Conservation (phyloP, 148 eudicot genomes). For the Suaeda aralocaspica region DNA sequence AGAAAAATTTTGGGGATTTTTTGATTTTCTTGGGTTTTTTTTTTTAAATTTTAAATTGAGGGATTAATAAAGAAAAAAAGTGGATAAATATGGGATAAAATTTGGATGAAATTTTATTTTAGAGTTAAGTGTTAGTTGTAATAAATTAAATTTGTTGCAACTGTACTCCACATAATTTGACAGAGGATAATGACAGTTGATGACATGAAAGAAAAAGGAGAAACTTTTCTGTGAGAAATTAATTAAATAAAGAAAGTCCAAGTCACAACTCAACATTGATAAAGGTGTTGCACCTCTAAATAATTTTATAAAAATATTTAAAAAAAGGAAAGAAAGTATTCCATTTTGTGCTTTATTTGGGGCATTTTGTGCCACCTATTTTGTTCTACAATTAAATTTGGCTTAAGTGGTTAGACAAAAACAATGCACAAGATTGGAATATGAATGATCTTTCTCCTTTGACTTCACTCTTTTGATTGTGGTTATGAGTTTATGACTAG, state of each 20-base stretch:
- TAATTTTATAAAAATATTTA: no score
- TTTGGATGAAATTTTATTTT: no score
- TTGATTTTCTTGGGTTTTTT: background rate
- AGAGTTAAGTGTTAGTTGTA: background rate
- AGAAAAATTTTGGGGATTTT: background rate
- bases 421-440: background rate
- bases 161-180: slow-evolving; percentile 28
- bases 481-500: no score
- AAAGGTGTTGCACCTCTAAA: no score
- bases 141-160: slow-evolving; percentile 19
- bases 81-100: no score
- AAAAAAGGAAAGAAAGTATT: no score
- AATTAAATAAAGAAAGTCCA: background rate
- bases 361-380: background rate
- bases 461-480: no score
- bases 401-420: background rate
- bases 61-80: no score
- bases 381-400: background rate
- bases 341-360: no score
- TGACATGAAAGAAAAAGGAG: background rate
- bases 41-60: no score
- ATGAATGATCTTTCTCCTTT: no score
- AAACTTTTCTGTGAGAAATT: background rate
- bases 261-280: no score
- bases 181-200: slow-evolving; percentile 29